Evolutionary conservation across 2,329 filamentous ascomycete genomes (phyloP), one percentile per base, ranked within the genome.

Genomic region (Aspergillus fumigatus): DNA sequence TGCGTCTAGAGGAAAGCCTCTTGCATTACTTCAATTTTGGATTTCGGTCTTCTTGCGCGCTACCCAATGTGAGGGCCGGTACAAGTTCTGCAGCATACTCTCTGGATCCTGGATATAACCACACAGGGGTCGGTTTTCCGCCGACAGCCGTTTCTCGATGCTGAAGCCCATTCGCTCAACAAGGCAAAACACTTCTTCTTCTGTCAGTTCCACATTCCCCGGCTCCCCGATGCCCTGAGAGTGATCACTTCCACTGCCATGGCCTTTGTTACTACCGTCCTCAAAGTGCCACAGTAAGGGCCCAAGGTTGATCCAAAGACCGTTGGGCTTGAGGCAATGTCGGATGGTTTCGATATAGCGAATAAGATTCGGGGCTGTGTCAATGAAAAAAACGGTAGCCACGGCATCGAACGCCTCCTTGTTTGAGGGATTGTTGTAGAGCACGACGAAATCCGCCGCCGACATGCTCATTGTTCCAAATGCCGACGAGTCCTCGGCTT

Each of bases 211-310:
- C 63, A 97, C 90, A 60, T 87, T 92, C 0, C 94, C 94, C 0
- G 91, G 90, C 65, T 96, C 92, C 0, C 86, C 92, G 61, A 97
- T 95, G 1, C 91, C 91, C 48, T 82, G 59, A 43, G 65, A 53
- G 35, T 77, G 59, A 19, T 62, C 58, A 14, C 53, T 38, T 6
- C 61, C 59, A 11, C 63, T 62, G 1, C 60, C 57, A n/a, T 63
- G 59, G n/a, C 61, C 64, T 35, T 63, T 58, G 27, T 69, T 56
- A 53, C 54, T 54, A 14, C 58, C 67, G 63, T 91, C 88, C 70
- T 95, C 91, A 71, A 95, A 97, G 73, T 99, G 95, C 94, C 94
- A 99, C 43, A 97, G 79, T 54, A 99, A 75, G 0, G 94, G 94
- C 0, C 94, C 94, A 25, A 96, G 79, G 68, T 99, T 99, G 68